Base-by-base conservation (phyloP, 768 basidiomycete species). In the Kwoniella pini region DNA sequence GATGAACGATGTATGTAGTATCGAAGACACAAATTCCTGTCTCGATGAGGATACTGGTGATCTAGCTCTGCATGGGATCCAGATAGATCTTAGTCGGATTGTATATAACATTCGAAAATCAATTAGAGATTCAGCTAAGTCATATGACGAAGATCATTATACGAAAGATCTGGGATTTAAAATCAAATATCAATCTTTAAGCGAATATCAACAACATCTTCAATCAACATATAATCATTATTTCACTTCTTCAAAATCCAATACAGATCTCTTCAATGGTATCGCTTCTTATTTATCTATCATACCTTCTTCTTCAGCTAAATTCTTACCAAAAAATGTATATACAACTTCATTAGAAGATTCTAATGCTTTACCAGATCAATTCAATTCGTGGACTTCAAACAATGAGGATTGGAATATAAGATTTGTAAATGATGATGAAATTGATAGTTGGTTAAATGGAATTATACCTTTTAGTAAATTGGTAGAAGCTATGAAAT, bases 351-450 rank as follows among this genome's bases (percentile, higher is more conserved):
- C 63, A 13, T 24, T 61, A 15, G 28, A 30, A 10, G 30, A 52
- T 17, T 51, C 52, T 1, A 30, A 49, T 11, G 15, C 49, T 26
- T 30, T 68, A 27, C 64, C 67, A 10, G 59, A 64, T 21, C 70
- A 71, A 54, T 71, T 71, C 60, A 26, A 40, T 9, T 26, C 57
- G 3, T 71, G 70, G 70, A 42, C 43, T 2, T 28, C 43, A n/a
- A 33, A 61, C 45, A 67, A 67, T 39, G 24, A 44, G 15, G 65
- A 62, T 42, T 67, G 67, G 62, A 21, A 44, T 30, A 44, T 61
- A 5, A 40, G 53, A 30, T 63, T 60, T 43, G 62, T 64, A 6
- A 28, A 50, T 19, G 64, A 71, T 38, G 54, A 59, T 4, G 54
- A 39, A 48, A 72, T 68, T 31, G 58, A 58, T 33, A 22, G 39